Conservation (phyloP, 2,329 filamentous ascomycete species). For the Neofusicoccum laricinum region DNA sequence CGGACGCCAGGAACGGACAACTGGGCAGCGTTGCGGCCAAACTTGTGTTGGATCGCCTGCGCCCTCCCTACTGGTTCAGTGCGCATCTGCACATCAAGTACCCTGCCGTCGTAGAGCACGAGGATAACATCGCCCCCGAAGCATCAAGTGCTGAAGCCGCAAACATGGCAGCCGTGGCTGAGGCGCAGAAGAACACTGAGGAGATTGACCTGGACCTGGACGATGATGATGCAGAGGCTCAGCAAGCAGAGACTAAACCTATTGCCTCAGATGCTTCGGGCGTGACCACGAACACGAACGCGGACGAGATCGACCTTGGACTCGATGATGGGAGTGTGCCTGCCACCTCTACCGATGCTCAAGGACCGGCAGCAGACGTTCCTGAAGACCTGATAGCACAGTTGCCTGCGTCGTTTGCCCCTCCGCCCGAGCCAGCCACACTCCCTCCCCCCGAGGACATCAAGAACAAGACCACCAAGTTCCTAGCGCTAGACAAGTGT, state of each 20-base stretch:
- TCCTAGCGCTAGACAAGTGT: slow-evolving; percentile 91
- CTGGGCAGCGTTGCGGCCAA: slow-evolving; percentile 79
- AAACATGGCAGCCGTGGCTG: not conserved
- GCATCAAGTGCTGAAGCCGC: not conserved
- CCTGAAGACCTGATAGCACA: slow-evolving; percentile 67
- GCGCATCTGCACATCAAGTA: slow-evolving; percentile 93
- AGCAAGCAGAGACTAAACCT: slow-evolving; percentile 13
- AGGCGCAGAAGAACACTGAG: slow-evolving; percentile 55
- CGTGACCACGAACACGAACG: slow-evolving; percentile 32
- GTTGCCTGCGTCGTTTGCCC: slow-evolving; percentile 70
- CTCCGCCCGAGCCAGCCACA: slow-evolving; percentile 18
- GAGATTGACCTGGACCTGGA: slow-evolving; percentile 56
- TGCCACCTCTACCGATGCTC: not conserved
- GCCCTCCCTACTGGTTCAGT: slow-evolving; percentile 83
- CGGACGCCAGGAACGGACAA: slow-evolving; percentile 71
- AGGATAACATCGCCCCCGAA: slow-evolving; percentile 24
- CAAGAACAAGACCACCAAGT: slow-evolving; percentile 74
- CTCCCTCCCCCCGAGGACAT: slow-evolving; percentile 67
- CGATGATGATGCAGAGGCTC: slow-evolving; percentile 28
- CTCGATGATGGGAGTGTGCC: slow-evolving; percentile 22
- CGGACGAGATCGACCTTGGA: slow-evolving; percentile 44
- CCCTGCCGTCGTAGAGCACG: slow-evolving; percentile 58
- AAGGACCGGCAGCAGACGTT: slow-evolving; percentile 37
- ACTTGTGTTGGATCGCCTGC: slow-evolving; percentile 74
- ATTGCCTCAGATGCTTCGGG: slow-evolving; percentile 64